These are phyloP conservation scores for Penicillium sp. DNA, from an alignment of 2,329 filamentous ascomycete species.

Conservation along the genomic window DNA sequence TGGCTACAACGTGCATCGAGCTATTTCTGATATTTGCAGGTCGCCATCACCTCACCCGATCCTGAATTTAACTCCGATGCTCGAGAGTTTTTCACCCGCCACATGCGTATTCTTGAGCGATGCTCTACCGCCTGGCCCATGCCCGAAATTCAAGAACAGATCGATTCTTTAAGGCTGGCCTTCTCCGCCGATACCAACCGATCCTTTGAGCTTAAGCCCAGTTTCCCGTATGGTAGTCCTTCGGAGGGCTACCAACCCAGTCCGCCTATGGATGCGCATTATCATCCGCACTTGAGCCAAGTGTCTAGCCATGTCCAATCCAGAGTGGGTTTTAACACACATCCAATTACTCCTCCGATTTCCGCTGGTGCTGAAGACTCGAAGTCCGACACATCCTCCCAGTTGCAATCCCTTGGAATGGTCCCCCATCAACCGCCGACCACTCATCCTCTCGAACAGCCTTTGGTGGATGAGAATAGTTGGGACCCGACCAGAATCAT, in stretches of 20 bases:
- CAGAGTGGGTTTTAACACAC: constrained; percentile 54
- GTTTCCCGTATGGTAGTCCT: constrained; percentile 84
- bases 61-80: constrained; percentile 83
- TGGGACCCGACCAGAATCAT: constrained; percentile 91
- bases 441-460: constrained; percentile 51
- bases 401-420: constrained; percentile 60
- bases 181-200: constrained; percentile 85
- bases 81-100: constrained; percentile 83
- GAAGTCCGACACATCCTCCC: constrained; percentile 71
- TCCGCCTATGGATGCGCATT: constrained; percentile 55
- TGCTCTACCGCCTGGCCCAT: constrained; percentile 82
- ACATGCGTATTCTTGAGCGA: constrained; percentile 90
- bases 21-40: constrained; percentile 51
- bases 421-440: constrained; percentile 37
- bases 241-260: constrained; percentile 63
- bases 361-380: constrained; percentile 70
- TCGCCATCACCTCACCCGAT: constrained; percentile 90
- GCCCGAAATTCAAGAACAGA: constrained; percentile 85
- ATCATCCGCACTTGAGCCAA: constrained; percentile 53
- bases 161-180: constrained; percentile 83
- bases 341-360: constrained; percentile 78
- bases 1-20: not conserved
- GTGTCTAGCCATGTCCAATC: constrained; percentile 44
- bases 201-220: constrained; percentile 84
- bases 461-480: constrained; percentile 64